These are phyloP conservation scores for Cenchrus americanus DNA, from an alignment of 176 grass and related monocot species.

Conservation along the genomic window DNA sequence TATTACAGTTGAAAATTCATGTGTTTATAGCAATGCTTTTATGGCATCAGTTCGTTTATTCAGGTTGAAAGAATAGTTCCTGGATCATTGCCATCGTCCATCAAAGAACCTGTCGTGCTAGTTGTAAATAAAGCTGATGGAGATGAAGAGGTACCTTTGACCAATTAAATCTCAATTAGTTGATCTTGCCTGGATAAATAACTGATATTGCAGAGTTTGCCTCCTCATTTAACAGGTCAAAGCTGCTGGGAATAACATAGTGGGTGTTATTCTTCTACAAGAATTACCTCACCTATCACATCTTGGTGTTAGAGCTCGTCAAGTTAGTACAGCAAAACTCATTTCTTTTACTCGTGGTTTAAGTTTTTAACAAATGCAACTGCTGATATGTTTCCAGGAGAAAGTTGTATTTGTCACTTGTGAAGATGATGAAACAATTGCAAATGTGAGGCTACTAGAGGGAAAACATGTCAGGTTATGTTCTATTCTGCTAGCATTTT, in stretches of 20 bases:
- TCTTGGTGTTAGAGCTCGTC: constrained; percentile 97
- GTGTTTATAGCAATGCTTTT: constrained; percentile 36
- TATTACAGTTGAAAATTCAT: neutral
- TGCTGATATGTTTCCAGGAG: constrained; percentile 64
- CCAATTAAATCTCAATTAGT: constrained; percentile 25
- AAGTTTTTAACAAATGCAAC: constrained; percentile 31
- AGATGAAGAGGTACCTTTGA: constrained; percentile 81
- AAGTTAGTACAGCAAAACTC: constrained; percentile 63
- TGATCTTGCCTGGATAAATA: constrained; percentile 2
- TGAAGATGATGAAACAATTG: constrained; percentile 82
- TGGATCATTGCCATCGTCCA: constrained; percentile 62
- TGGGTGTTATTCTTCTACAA: constrained; percentile 87
- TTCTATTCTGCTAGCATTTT: constrained; percentile 29
- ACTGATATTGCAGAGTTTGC: constrained; percentile 22
- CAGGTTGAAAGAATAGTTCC: constrained; percentile 93
- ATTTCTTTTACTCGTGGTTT: constrained; percentile 22
- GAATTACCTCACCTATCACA: constrained; percentile 96
- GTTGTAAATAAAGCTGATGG: constrained; percentile 94
- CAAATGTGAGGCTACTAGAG: constrained; percentile 55
- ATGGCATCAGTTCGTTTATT: constrained; percentile 31
- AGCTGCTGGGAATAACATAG: constrained; percentile 92
- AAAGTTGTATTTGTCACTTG: constrained; percentile 90
- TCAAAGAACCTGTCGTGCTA: constrained; percentile 70
- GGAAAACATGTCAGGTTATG: constrained; percentile 87
- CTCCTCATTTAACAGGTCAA: constrained; percentile 63